Base-by-base conservation (phyloP, 2,329 filamentous ascomycete species). In the Claviceps sp. region DNA sequence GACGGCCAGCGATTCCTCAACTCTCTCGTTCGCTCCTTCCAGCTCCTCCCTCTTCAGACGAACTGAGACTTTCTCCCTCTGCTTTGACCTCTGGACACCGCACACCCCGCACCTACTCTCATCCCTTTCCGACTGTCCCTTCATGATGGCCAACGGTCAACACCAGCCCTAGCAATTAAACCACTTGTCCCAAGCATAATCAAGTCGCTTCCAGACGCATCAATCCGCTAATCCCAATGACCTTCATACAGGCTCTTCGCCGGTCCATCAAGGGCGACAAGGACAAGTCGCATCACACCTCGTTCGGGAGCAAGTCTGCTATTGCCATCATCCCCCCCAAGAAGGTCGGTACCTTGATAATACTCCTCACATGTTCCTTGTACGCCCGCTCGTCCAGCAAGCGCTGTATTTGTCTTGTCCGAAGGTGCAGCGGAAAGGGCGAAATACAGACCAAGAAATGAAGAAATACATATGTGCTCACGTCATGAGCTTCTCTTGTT, bases 231-330 rank as follows among this genome's bases (percentile, higher is more conserved):
- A 76, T 66, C 54, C 62, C 62, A 42, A 71, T 72, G 67, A 68
- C 68, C 63, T 61, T 69, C 42, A 58, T 74, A 47, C 72, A 89
- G 85, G 84, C 84, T 67, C 79, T 95, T 70, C 81, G 89, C 67
- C 80, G 88, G 71, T 95, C 89, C 56, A 85, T 95, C 71, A 95
- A 95, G 73, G 85, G 87, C 68, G 88, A 94, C 60, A 94, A 89
- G 75, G 82, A 84, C 66, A 80, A 81, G 58, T 77, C 81, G 58
- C 85, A 87, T 64, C 62, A 58, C 44, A 77, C 87, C 59, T 84
- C 85, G 53, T 86, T 95, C 59, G 82, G 84, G 16, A 84, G 86
- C 57, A 95, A 95, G 68, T 85, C 89, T 52, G 86, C 88, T 42
- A 80, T 91, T 58, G 89, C 89, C 50, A 95, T 95, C 64, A 80